Evolutionary conservation across 441 rosid genomes (phyloP).

Genomic region (Gossypium gossypioides): DNA sequence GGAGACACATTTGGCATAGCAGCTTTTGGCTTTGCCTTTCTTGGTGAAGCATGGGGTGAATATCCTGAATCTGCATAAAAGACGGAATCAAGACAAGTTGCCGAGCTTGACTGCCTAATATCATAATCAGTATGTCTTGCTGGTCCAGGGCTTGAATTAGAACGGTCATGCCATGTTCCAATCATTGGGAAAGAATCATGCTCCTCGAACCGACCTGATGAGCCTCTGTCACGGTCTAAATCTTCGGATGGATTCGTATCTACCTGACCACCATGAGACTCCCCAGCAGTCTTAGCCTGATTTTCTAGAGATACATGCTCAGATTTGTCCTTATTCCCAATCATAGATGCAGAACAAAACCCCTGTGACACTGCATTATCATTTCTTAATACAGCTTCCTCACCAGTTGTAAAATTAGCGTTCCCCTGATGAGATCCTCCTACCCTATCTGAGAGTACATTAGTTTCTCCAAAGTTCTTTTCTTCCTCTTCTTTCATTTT

Average conservation of each 20-base stretch:
- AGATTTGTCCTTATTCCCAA: constrained; percentile 56
- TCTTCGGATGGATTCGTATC: constrained; percentile 29
- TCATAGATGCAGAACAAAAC: constrained; percentile 26
- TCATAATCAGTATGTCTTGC: constrained; percentile 20
- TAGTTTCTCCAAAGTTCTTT: constrained; percentile 37
- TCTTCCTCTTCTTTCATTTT: constrained; percentile 71
- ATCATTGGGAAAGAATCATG: constrained; percentile 23
- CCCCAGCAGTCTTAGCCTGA: constrained; percentile 41
- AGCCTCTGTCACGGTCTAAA: constrained; percentile 37
- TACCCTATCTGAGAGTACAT: constrained; percentile 23
- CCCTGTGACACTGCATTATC: constrained; percentile 24
- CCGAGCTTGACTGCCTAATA: constrained; percentile 41
- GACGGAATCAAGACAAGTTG: constrained; percentile 40
- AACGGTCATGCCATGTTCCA: constrained; percentile 24
- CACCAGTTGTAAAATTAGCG: constrained; percentile 19
- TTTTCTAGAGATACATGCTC: constrained; percentile 74
- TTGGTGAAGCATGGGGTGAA: constrained; percentile 62
- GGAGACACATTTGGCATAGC: constrained; percentile 89
- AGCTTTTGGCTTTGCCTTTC: constrained; percentile 54
- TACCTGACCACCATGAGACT: constrained; percentile 17
- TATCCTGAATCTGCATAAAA: constrained; percentile 33
- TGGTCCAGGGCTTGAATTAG: constrained; percentile 16
- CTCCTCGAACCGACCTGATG: constrained; percentile 28
- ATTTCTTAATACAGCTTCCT: constrained; percentile 22
- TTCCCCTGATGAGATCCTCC: constrained; percentile 29